phyloP scores from a whole-genome alignment of 2,329 filamentous ascomycete species.

The Apiospora koreana region DNA sequence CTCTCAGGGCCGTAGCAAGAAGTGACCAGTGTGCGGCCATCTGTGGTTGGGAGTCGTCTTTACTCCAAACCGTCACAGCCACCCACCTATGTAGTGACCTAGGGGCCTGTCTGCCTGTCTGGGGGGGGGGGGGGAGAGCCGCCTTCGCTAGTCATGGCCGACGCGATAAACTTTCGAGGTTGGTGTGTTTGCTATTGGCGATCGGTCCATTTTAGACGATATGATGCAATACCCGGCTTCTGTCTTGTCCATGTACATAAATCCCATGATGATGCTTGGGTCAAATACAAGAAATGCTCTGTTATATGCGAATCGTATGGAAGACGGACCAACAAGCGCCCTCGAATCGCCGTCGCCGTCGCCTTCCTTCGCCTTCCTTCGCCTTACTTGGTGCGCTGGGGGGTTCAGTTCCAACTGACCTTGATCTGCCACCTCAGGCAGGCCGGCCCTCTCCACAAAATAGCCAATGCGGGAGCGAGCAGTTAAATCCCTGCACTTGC shows the following conservation, averaged over 20 bases:
- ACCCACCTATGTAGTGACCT: no score
- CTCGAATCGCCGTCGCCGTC: neutral
- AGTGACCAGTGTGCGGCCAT: neutral
- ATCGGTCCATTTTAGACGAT: neutral
- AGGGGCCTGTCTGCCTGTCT: no score
- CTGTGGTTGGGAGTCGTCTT: neutral
- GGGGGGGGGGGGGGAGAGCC: neutral
- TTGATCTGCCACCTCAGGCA: neutral
- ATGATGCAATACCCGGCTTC: neutral
- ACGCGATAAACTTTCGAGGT: slow-evolving; percentile 1
- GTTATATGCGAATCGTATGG: neutral
- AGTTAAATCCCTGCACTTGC: neutral
- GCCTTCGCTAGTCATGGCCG: neutral
- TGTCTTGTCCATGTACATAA: neutral
- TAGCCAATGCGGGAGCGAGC: slow-evolving; percentile 10
- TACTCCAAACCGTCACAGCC: slow-evolving; percentile 5
- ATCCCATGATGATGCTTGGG: neutral
- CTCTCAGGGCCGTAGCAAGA: neutral
- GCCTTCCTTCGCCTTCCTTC: neutral
- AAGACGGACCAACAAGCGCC: neutral
- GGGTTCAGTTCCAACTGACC: neutral
- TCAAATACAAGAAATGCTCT: no score
- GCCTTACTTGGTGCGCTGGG: neutral
- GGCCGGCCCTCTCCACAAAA: slow-evolving; percentile 2
- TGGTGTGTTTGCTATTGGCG: neutral